These are phyloP conservation scores for Alternaria brassicae DNA, from an alignment of 2,329 filamentous ascomycete genomes.

Conservation along the genomic window DNA sequence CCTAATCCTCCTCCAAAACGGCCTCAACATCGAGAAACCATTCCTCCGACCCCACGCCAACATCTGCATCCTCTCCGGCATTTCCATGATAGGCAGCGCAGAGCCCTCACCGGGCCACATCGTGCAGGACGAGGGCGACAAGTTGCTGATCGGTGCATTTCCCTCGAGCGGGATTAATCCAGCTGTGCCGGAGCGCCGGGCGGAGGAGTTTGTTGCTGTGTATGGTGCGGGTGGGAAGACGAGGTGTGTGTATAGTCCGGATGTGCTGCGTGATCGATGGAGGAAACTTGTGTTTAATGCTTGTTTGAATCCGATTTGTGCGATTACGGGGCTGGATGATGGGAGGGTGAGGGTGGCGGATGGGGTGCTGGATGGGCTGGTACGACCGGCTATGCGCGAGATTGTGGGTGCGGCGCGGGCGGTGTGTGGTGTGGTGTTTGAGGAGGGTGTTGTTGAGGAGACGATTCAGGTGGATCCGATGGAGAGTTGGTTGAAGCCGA, in stretches of 20 bases:
- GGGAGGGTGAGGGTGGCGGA: conserved; percentile 58
- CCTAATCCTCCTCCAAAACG: conserved; percentile 68
- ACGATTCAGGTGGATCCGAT: conserved; percentile 60
- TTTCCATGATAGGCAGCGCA: conserved; percentile 61
- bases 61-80: conserved; percentile 62
- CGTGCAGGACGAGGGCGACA: conserved; percentile 61
- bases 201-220: conserved; percentile 55
- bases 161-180: conserved; percentile 43
- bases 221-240: conserved; percentile 59
- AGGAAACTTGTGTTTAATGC: conserved; percentile 62
- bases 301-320: conserved; percentile 61
- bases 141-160: conserved; percentile 61
- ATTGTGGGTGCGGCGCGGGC: conserved; percentile 57
- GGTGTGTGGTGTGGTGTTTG: conserved; percentile 52
- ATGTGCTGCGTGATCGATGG: conserved; percentile 58
- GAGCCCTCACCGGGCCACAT: conserved; percentile 59
- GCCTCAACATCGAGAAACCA: conserved; percentile 68
- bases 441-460: conserved; percentile 53
- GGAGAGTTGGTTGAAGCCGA: conserved; percentile 59
- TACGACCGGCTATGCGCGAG: conserved; percentile 63
- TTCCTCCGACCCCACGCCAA: conserved; percentile 59
- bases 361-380: conserved; percentile 56
- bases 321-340: conserved; percentile 61
- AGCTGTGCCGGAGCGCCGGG: conserved; percentile 36
- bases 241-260: conserved; percentile 50